Evolutionary conservation across 305 asterid genomes (phyloP), one percentile per base, ranked within the genome.

Genomic region (Fraxinus platypoda): DNA sequence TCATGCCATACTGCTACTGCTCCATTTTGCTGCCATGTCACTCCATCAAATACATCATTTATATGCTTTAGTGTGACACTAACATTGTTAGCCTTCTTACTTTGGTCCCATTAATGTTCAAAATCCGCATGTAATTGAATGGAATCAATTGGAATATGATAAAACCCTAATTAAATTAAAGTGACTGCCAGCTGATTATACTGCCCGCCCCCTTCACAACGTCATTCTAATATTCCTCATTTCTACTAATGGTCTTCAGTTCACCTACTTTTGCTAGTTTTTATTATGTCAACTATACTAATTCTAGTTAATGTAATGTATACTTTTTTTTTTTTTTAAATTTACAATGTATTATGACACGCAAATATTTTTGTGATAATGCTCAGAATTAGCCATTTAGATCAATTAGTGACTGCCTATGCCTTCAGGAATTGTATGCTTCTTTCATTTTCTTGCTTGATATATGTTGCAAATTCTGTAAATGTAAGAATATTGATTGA

Each of bases 151-250:
- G 78, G 77, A 72, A 19, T 73, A 31, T 71, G 11, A 33, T 62
- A 33, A 35, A 35, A 6, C 25, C 46, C 33, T 57, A 83, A 64
- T 83, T 37, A 35, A 49, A 73, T 38, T n/a, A 68, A 68, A 17
- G 33, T 76, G 25, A 26, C 62, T 84, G 30, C 79, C 35, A 43
- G 49, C 75, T 84, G 43, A 57, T 75, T 80, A 75, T 77, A 72
- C 74, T 31, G 34, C 23, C 23, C 80, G 70, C n/a, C 8, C 64
- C 26, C 26, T 64, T 15, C 49, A 73, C 66, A 66, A 8, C 12
- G n/a, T 25, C 21, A 46, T 68, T 38, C 46, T 26, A 13, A 26
- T 37, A 15, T 28, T 38, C 28, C 21, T 66, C 17, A 34, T 15
- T 62, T 23, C 7, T 12, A 71, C 25, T 71, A 33, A 31, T 15